A percentile compares a stretch with the other conserved stretches of the same genome.
These are phyloP conservation scores for Fusarium tjaetaba DNA, from an alignment of 2,329 filamentous ascomycete species.

Conservation along the genomic window DNA sequence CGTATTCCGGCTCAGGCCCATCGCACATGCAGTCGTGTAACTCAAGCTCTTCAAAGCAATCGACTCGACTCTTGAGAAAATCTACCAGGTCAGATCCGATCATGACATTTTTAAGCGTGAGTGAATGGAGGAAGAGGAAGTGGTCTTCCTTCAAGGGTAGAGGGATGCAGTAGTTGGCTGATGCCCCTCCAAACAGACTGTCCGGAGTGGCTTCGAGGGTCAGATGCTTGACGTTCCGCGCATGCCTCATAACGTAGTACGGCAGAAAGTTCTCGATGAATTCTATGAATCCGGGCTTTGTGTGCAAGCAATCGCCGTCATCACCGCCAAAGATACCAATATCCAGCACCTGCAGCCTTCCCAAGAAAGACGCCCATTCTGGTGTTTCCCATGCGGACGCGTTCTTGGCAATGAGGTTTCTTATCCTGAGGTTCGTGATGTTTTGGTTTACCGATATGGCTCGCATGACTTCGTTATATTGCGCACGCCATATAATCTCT, in stretches of 20 bases:
- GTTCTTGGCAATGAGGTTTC: background rate
- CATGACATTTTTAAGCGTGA: background rate
- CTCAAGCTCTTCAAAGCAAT: background rate
- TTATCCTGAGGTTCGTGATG: background rate
- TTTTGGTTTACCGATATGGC: background rate
- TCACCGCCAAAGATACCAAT: background rate
- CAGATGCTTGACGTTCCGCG: background rate
- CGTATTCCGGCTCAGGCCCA: too few relatives aligned
- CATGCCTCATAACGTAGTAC: background rate
- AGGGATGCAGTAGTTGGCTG: background rate
- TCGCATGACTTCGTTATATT: background rate
- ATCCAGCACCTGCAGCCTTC: background rate
- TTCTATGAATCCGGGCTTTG: fast-evolving
- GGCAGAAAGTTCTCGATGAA: background rate
- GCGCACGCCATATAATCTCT: background rate
- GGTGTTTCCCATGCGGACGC: background rate
- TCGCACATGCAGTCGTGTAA: background rate
- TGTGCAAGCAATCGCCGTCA: background rate
- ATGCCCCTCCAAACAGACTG: background rate
- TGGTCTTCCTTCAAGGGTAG: background rate
- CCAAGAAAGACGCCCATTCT: background rate
- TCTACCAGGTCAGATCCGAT: background rate
- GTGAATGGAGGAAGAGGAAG: fast-evolving
- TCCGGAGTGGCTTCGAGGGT: background rate
- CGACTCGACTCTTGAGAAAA: background rate